These are phyloP conservation scores for Agrostemma githago DNA, from an alignment of 148 eudicot species.

Conservation along the genomic window DNA sequence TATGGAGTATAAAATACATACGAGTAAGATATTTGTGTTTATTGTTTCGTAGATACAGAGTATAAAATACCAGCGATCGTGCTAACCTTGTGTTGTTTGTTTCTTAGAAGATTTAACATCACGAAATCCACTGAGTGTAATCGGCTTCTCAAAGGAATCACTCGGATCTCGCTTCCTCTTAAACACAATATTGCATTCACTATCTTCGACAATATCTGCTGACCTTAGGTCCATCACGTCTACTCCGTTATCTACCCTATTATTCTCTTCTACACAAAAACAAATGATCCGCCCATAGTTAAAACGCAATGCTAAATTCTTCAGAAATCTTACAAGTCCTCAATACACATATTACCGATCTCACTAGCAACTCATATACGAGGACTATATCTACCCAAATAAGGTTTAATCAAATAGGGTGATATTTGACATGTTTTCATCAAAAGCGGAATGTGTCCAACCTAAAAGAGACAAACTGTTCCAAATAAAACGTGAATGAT, in stretches of 20 bases:
- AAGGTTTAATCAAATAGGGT: no score
- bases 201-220: conserved; percentile 11
- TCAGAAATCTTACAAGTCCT: neutral
- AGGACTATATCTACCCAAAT: neutral
- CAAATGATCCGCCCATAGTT: neutral
- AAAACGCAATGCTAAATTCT: neutral
- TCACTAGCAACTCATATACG: neutral
- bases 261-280: conserved; percentile 13
- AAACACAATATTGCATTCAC: conserved; percentile 5
- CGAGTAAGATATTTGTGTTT: no score
- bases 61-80: neutral
- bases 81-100: conserved; percentile 15
- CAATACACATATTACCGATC: neutral
- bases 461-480: neutral
- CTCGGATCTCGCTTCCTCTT: conserved; percentile 27
- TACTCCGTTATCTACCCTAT: conserved; percentile 4
- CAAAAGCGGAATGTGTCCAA: no score
- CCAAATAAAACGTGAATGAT: neutral
- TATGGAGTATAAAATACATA: no score
- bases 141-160: conserved; percentile 19
- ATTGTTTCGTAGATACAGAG: no score
- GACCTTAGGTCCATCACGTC: conserved; percentile 12
- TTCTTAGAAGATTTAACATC: conserved; percentile 24
- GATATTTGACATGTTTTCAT: no score
- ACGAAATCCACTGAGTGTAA: conserved; percentile 16